Base-by-base conservation (phyloP, 805 yeast genomes). In the Saturnispora zaruensis region DNA sequence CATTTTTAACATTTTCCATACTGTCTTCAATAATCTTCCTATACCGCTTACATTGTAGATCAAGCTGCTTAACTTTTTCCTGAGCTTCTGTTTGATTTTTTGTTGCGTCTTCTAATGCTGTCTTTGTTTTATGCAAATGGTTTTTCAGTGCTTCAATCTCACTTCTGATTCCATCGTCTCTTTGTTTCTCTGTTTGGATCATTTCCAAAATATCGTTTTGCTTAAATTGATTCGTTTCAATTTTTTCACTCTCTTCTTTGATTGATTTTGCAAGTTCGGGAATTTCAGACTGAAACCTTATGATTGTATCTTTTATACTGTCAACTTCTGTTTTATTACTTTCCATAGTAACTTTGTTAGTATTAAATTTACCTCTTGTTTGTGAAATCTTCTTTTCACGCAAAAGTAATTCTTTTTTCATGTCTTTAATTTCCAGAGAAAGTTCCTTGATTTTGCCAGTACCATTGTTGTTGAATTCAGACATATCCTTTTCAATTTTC, bases 401-500 rank as follows among this genome's bases (percentile, higher is more conserved):
- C 2, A 58, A 45, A 2, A 56, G 59, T 0, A 76, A 59, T 43
- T 73, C 66, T 6, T 59, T 54, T 0, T 69, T 59, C 4, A 84
- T 63, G 6, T 59, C 55, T 9, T 61, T 59, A 23, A 84, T 72
- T 53, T 84, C 88, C 5, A 59, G 53, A 55, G 78, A 75, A 40
- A 85, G 67, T 58, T 84, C 79, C 45, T 78, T 78, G 52, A 95
- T 71, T 63, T 91, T 95, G 1, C 83, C 76, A 1, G 90, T 87
- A 57, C 89, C 90, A 63, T 95, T 84, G 41, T 69, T 70, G 52
- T 77, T 79, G 62, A 89, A 91, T 58, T 93, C 98, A 47, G 75
- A 72, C 70, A 89, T 86, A 63, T 93, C 98, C 16, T 70, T 75
- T 59, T 85, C 86, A 48, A 86, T 81, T 6, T 62, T 61, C 3